Conservation (phyloP, 345 rosid genomes). For the Aquilaria malaccensis region DNA sequence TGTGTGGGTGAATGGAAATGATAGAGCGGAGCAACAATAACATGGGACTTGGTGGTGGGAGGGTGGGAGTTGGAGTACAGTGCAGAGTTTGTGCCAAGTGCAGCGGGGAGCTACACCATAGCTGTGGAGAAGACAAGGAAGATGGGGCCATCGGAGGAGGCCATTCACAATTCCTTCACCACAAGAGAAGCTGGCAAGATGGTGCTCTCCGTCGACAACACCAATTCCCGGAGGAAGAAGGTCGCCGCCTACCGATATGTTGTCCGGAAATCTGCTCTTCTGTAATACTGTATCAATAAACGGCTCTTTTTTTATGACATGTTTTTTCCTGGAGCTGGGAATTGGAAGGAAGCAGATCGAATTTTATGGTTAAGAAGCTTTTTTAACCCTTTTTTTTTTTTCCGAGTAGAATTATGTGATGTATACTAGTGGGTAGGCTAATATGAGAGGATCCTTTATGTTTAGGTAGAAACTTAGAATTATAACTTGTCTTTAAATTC, state of each 20-base stretch:
- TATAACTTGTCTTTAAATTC: too few relatives aligned
- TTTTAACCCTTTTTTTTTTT: conserved; percentile 3
- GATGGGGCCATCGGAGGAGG: conserved; percentile 51
- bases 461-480: too few relatives aligned
- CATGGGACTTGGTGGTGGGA: conserved; percentile 96
- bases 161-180: conserved; percentile 69
- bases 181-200: conserved; percentile 75
- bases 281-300: conserved; percentile 4
- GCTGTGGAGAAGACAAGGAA: conserved; percentile 76
- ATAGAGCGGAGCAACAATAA: conserved; percentile 78
- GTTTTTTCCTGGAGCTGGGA: too few relatives aligned
- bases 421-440: conserved; percentile 12
- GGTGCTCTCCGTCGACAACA: conserved; percentile 85
- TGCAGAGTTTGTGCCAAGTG: conserved; percentile 86
- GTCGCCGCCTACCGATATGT: conserved; percentile 91
- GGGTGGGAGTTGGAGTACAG: conserved; percentile 99
- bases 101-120: conserved; percentile 65
- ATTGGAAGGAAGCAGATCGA: not conserved
- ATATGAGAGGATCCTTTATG: too few relatives aligned
- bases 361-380: conserved; percentile 3
- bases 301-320: not conserved
- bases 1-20: not conserved
- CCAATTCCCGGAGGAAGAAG: conserved; percentile 66
- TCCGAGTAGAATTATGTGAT: conserved; percentile 7
- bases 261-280: conserved; percentile 56